A percentile compares a stretch with the other conserved stretches of the same genome.
phyloP scores from a whole-genome alignment of 192 early-diverging fungal genomes.

The Backusella mclennaniae region DNA sequence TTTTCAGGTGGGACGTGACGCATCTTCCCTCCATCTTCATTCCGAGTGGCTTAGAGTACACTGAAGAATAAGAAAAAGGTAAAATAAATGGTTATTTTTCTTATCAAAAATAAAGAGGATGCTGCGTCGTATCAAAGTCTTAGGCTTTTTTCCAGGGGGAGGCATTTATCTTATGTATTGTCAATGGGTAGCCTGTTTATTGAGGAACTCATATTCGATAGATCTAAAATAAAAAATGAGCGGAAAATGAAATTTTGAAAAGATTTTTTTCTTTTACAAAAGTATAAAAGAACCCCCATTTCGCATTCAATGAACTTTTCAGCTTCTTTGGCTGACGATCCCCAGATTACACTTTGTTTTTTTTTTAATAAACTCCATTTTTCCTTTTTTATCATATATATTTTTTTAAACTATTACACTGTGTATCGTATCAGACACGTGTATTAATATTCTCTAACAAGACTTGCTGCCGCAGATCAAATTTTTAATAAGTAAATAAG shows the following conservation, averaged over 20 bases:
- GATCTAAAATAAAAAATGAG: background rate
- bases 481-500: conserved; percentile 2
- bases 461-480: conserved; percentile 7
- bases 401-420: background rate
- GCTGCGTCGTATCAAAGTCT: background rate
- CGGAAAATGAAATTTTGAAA: background rate
- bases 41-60: background rate
- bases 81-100: background rate
- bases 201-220: background rate
- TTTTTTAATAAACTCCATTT: background rate
- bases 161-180: background rate
- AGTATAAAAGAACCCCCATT: conserved; percentile 7
- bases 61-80: background rate
- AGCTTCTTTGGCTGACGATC: conserved; percentile 32
- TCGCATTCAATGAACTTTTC: conserved; percentile 19
- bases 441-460: background rate
- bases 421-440: background rate
- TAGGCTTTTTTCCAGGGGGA: background rate
- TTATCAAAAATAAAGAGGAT: background rate
- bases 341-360: conserved; percentile 10
- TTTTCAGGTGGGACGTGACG: background rate
- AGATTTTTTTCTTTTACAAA: background rate
- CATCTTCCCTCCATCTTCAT: background rate
- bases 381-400: background rate
- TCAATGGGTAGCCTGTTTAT: background rate